A percentile compares a stretch with the other conserved stretches of the same genome.
Evolutionary conservation across 2,329 filamentous ascomycete species (phyloP).

Genomic region (Exophiala sp.): DNA sequence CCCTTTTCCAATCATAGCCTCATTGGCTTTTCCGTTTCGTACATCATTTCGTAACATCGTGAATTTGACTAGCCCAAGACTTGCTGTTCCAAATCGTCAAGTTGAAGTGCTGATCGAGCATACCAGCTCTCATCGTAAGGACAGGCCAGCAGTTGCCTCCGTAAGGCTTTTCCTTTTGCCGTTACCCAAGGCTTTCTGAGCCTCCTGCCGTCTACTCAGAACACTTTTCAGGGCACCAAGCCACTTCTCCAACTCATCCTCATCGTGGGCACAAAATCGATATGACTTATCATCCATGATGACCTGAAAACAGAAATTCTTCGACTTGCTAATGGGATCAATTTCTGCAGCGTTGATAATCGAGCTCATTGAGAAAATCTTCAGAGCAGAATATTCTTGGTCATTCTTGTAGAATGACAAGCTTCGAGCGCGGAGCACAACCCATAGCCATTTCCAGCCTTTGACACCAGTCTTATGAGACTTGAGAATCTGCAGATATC

Average conservation of each 20-base stretch:
- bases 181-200: slow-evolving; percentile 13
- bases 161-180: slow-evolving; percentile 5
- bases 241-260: slow-evolving; percentile 78
- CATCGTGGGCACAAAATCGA: slow-evolving; percentile 71
- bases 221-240: slow-evolving; percentile 85
- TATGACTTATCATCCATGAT: slow-evolving; percentile 89
- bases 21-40: background rate
- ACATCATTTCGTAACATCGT: background rate
- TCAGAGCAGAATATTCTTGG: slow-evolving; percentile 78
- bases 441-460: slow-evolving; percentile 95
- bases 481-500: slow-evolving; percentile 80
- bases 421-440: slow-evolving; percentile 78
- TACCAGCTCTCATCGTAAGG: slow-evolving; percentile 2
- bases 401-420: slow-evolving; percentile 92
- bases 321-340: slow-evolving; percentile 79
- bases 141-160: slow-evolving; percentile 9
- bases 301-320: slow-evolving; percentile 82
- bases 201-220: slow-evolving; percentile 17
- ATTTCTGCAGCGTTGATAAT: slow-evolving; percentile 92
- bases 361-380: slow-evolving; percentile 72
- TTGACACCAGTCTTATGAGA: slow-evolving; percentile 73
- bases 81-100: background rate
- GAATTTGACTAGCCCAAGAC: too few relatives aligned
- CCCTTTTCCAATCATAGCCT: too few relatives aligned
- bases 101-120: background rate